These are phyloP conservation scores for Paxillus ammoniavirescens DNA, from an alignment of 768 basidiomycete species.

Conservation along the genomic window DNA sequence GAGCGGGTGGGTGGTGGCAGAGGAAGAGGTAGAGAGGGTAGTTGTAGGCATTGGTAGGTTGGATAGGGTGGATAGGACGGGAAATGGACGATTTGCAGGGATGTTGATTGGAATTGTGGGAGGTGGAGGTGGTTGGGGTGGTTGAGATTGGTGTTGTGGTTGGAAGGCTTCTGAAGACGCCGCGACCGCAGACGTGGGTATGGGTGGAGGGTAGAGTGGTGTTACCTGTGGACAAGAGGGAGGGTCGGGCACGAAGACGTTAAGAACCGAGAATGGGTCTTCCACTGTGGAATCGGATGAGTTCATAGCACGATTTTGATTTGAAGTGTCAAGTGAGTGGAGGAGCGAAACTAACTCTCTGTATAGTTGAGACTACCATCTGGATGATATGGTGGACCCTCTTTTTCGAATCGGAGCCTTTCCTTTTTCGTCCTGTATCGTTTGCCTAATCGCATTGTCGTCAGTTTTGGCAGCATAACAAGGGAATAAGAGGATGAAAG, in stretches of 20 bases:
- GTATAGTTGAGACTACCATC: constrained; percentile 81
- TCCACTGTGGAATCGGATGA: constrained; percentile 51
- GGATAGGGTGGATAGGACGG: constrained; percentile 15
- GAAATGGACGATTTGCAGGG: constrained; percentile 17
- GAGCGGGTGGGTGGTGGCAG: constrained; percentile 6
- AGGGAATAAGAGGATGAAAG: neutral
- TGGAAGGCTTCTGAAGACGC: neutral
- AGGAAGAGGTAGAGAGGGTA: constrained; percentile 1
- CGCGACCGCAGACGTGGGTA: constrained; percentile 16
- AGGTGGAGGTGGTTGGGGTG: constrained; percentile 11
- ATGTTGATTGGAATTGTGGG: constrained; percentile 29
- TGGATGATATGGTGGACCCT: constrained; percentile 64
- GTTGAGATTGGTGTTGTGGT: constrained; percentile 1
- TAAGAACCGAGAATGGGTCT: constrained; percentile 71
- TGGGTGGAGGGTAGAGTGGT: constrained; percentile 48
- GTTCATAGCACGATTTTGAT: neutral
- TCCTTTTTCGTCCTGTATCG: constrained; percentile 82
- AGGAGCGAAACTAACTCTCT: constrained; percentile 48
- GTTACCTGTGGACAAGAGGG: constrained; percentile 53
- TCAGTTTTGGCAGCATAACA: neutral
- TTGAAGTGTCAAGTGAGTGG: neutral
- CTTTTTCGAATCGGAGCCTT: constrained; percentile 70
- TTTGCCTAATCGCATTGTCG: constrained; percentile 47
- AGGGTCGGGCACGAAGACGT: constrained; percentile 58
- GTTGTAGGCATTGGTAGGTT: neutral